Base-by-base conservation (phyloP, 2,329 filamentous ascomycete genomes). In the Akanthomyces lecanii region DNA sequence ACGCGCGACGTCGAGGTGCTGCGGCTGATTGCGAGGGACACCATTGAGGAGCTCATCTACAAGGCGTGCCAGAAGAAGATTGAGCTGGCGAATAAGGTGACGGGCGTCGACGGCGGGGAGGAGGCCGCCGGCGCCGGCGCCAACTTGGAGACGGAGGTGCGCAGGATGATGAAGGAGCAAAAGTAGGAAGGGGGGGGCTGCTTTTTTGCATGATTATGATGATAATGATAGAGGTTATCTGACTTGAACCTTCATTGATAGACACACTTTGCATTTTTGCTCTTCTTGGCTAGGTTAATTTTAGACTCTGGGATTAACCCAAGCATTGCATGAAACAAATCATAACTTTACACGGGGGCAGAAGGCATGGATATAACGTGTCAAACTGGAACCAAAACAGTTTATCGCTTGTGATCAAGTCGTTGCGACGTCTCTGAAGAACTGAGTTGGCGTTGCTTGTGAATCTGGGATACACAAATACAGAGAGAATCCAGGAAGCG, bases 21-120 rank as follows among this genome's bases (percentile, higher is more conserved):
- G 47, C 83, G 92, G 36, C 82, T 99, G 1, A 89, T 99, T 61
- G 90, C 90, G 0, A 84, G 82, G 63, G 85, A 83, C 63, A 96
- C 94, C 0, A 91, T 99, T 33, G 95, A 99, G 75, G 93, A 97
- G 76, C 88, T 97, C 65, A 96, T 99, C 59, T 90, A 94, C 75
- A 89, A 90, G 52, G 86, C 97, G 0, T 96, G 95, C 45, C 86
- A 94, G 76, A 96, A 92, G 69, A 99, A 99, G 79, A 82, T 99
- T 63, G 91, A 92, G 70, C 85, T 99, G 30, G 95, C 97, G 1
- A 79, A 82, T 71, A 81, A 81, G 70, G 82, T 84, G 55, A 83
- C 80, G 7, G 80, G 80, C 23, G 76, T 71, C 1, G 65, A 71
- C 28, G 58, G 51, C 51, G 68, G 50, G 8, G 71, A 69, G 8